A percentile compares a stretch with the other conserved stretches of the same genome.
Evolutionary conservation across 2,329 filamentous ascomycete species (phyloP).

Genomic region (Exophiala viscosa): DNA sequence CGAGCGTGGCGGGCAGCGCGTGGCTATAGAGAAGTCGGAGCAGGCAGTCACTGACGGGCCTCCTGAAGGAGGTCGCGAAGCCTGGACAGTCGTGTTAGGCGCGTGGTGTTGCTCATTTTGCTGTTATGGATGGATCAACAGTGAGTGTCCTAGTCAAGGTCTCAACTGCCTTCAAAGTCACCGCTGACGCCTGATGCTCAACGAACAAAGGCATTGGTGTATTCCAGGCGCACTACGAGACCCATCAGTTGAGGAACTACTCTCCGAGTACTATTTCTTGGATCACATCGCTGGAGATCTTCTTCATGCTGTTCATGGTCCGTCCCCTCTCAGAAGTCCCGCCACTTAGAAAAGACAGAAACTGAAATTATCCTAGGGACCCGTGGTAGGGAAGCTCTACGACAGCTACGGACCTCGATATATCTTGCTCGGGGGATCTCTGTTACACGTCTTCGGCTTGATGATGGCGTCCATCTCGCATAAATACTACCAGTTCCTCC

Average conservation of each 20-base stretch:
- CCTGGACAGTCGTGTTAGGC: constrained; percentile 43
- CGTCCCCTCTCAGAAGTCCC: neutral
- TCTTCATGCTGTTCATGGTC: constrained; percentile 34
- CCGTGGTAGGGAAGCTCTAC: neutral
- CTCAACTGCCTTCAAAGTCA: neutral
- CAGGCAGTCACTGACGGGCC: too few relatives aligned
- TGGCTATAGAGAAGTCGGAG: too few relatives aligned
- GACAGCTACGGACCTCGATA: constrained; percentile 60
- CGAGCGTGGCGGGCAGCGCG: too few relatives aligned
- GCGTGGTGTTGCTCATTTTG: constrained; percentile 40
- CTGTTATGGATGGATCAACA: constrained; percentile 37
- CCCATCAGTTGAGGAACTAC: constrained; percentile 45
- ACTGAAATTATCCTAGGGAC: too few relatives aligned
- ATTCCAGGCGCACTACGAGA: constrained; percentile 60
- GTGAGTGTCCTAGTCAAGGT: constrained; percentile 9
- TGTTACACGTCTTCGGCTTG: constrained; percentile 56
- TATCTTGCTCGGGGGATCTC: constrained; percentile 48
- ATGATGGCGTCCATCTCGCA: constrained; percentile 56
- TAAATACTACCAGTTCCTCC: constrained; percentile 55
- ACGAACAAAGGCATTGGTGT: constrained; percentile 37
- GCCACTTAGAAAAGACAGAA: neutral
- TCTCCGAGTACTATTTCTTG: constrained; percentile 57
- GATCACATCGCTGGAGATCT: constrained; percentile 55
- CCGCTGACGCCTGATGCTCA: too few relatives aligned
- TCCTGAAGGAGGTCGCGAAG: constrained; percentile 40